phyloP scores from a whole-genome alignment of 768 basidiomycete species.

The Harrya chromipes region DNA sequence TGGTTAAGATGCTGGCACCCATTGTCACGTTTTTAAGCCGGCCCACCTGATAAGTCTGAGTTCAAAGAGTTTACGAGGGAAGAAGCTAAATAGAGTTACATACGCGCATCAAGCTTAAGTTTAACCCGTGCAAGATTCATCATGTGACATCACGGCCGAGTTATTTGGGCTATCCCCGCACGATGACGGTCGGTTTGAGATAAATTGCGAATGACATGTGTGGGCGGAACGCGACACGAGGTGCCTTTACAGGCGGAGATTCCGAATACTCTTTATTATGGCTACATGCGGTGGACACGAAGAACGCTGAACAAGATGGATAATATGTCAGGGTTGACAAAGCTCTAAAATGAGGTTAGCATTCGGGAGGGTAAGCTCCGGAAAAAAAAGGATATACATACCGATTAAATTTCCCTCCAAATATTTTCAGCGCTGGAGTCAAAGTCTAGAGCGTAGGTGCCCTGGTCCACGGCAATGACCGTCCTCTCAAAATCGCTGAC shows the following conservation, averaged over 20 bases:
- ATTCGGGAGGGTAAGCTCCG: conserved; percentile 1
- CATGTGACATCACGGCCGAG: conserved; percentile 3
- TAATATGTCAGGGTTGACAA: conserved; percentile 1
- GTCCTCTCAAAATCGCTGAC: conserved; percentile 62
- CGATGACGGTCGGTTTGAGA: not conserved
- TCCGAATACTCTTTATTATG: conserved; percentile 5
- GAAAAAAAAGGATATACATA: conserved; percentile 7
- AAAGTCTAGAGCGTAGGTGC: conserved; percentile 27
- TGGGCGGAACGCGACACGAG: not conserved
- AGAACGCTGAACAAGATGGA: conserved; percentile 7
- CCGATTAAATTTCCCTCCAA: conserved; percentile 33
- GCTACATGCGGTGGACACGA: conserved; percentile 19
- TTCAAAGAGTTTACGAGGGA: conserved; percentile 11
- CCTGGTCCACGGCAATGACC: conserved; percentile 37
- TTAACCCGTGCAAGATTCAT: conserved; percentile 9
- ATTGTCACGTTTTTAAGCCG: conserved; percentile 6
- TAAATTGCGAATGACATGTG: not conserved
- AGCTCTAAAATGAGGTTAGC: conserved; percentile 2
- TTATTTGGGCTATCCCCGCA: not conserved
- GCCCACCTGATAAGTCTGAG: conserved; percentile 10
- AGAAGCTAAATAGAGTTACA: conserved; percentile 19
- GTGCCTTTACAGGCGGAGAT: conserved; percentile 8
- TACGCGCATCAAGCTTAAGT: conserved; percentile 22
- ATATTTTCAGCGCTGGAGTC: conserved; percentile 21
- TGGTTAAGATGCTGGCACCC: conserved; percentile 13